These are phyloP conservation scores for Diaporthe longicolla DNA, from an alignment of 2,329 filamentous ascomycete genomes.

Conservation along the genomic window DNA sequence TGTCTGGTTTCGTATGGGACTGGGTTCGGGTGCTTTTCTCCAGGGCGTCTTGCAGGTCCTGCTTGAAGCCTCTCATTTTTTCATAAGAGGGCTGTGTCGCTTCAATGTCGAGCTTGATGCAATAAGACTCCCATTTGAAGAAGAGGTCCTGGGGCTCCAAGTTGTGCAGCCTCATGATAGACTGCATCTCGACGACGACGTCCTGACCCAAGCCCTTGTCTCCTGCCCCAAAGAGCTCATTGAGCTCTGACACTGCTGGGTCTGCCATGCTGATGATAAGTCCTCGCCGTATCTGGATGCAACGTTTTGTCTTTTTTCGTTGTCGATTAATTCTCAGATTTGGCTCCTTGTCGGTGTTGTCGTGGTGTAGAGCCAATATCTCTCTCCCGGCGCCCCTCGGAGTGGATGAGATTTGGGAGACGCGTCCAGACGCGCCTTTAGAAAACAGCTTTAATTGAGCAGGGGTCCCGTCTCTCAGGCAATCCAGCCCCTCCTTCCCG, in stretches of 20 bases:
- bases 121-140: constrained; percentile 99
- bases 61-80: constrained; percentile 83
- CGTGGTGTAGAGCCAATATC: background rate
- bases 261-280: constrained; percentile 54
- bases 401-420: constrained; percentile 39
- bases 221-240: constrained; percentile 68
- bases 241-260: constrained; percentile 56
- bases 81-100: constrained; percentile 80
- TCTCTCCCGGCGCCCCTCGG: background rate
- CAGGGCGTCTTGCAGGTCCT: constrained; percentile 85
- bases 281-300: constrained; percentile 23
- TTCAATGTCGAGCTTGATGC: constrained; percentile 91
- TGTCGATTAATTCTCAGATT: background rate
- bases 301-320: background rate
- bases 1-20: constrained; percentile 73
- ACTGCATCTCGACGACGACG: constrained; percentile 84
- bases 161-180: constrained; percentile 87
- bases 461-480: constrained; percentile 1
- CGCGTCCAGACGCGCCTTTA: constrained; percentile 37
- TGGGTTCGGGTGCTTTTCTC: constrained; percentile 79
- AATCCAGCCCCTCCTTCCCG: background rate
- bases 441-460: constrained; percentile 34
- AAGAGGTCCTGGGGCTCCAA: constrained; percentile 89
- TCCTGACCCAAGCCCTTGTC: constrained; percentile 78
- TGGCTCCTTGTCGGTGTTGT: background rate